Base-by-base conservation (phyloP, 352 stramenopile genomes). In the Globisporangium alternatum region DNA sequence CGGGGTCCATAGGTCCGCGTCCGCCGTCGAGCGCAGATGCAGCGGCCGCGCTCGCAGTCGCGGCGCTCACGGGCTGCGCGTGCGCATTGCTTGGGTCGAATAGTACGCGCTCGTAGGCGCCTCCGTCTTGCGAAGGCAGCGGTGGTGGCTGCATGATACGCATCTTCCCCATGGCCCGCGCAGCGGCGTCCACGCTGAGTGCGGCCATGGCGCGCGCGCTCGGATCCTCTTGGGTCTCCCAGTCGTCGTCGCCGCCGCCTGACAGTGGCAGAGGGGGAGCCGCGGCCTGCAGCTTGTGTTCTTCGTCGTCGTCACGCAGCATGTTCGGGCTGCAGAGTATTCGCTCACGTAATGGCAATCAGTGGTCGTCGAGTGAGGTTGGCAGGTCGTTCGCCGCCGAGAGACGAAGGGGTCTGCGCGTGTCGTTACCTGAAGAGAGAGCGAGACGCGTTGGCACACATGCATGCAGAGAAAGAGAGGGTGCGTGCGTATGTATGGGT, bases 1-100 rank as follows among this genome's bases (percentile, higher is more conserved):
- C 87, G 0, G 87, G 81, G 58, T 96, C 87, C 56, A 96, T 57
- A 8, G 79, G 84, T 19, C 78, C 81, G 49, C 79, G 74, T 12
- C 56, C 62, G 37, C 62, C 62, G 13, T 68, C 56, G 3, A 37
- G 22, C 2, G 55, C 62, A 9, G 62, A 59, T 19, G 75, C 69
- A 1, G 78, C 60, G 12, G 70, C 75, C 1, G 75, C 81, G 31
- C 70, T 90, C 51, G 83, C 83, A 8, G 80, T 88, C 6, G 81
- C 83, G 1, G 81, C 69, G 19, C 83, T 86, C 52, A 91, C 72
- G 1, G 79, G 69, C 17, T 70, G 65, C 22, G 66, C 67, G 56
- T 75, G 70, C 13, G 64, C 53, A 21, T 28, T 54, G 49, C 66
- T 77, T 35, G 69, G 61, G 10, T 75, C 70, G 49, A 72, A 77